These are phyloP conservation scores for Ambrosiella xylebori DNA, from an alignment of 2,329 filamentous ascomycete species.

Conservation along the genomic window DNA sequence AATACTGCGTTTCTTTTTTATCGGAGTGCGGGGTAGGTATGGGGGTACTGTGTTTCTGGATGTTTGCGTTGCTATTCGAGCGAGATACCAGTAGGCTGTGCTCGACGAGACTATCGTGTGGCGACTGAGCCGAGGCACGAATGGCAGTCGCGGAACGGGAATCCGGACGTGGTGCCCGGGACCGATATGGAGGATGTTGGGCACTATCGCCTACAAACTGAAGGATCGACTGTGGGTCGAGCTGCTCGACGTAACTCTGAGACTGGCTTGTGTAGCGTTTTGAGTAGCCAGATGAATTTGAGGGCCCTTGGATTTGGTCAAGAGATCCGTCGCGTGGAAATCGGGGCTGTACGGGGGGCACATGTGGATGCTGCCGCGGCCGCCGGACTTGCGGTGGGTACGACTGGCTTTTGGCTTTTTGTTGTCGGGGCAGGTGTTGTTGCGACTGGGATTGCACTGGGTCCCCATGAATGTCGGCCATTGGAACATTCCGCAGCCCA, in stretches of 20 bases:
- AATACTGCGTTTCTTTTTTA: not conserved
- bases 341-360: constrained; percentile 13
- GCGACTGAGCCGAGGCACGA: constrained; percentile 7
- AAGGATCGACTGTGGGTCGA: constrained; percentile 12
- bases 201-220: constrained; percentile 7
- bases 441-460: not conserved
- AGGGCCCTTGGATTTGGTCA: not conserved
- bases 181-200: not conserved
- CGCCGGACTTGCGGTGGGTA: constrained; percentile 10
- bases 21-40: not conserved
- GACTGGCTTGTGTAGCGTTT: constrained; percentile 10
- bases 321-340: constrained; percentile 12
- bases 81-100: constrained; percentile 4
- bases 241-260: constrained; percentile 9
- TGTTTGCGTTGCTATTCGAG: constrained; percentile 8
- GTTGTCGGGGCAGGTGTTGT: not conserved
- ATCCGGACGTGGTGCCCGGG: not conserved
- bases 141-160: not conserved
- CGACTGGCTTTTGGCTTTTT: not conserved
- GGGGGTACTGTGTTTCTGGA: constrained; percentile 2
- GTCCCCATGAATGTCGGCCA: not conserved
- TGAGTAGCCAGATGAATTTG: not conserved
- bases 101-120: constrained; percentile 13
- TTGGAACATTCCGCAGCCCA: not conserved
- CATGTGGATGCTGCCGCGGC: constrained; percentile 5